Conservation (phyloP, 352 stramenopile genomes). For the Pythium dissotocum region DNA sequence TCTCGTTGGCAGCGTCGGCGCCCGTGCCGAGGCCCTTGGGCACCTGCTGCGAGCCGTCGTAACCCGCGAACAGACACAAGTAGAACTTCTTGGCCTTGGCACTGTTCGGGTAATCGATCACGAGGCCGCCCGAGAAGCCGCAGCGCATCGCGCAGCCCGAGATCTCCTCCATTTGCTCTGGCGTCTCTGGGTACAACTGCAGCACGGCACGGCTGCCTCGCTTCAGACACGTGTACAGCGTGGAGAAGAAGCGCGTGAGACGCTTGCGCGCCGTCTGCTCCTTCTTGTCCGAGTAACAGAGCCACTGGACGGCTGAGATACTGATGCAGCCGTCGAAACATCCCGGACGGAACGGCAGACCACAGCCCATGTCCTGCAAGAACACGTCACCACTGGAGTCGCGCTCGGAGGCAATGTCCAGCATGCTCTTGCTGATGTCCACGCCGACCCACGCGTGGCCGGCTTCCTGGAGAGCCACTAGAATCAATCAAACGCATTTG, state of each 20-base stretch:
- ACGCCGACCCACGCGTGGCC: slow-evolving; percentile 98
- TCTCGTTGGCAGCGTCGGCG: slow-evolving; percentile 43
- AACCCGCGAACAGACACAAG: slow-evolving; percentile 96
- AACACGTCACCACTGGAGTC: slow-evolving; percentile 89
- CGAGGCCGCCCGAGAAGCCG: slow-evolving; percentile 94
- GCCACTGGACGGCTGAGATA: slow-evolving; percentile 99
- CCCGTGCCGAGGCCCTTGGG: slow-evolving; percentile 80
- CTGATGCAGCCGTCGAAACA: slow-evolving; percentile 99
- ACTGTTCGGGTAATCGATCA: slow-evolving; percentile 99
- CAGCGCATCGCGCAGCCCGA: slow-evolving; percentile 87
- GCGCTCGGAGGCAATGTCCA: slow-evolving; percentile 97
- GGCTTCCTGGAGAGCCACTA: slow-evolving; percentile 86
- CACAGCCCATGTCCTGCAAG: slow-evolving; percentile 97
- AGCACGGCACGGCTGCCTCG: slow-evolving; percentile 93
- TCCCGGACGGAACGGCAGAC: slow-evolving; percentile 96
- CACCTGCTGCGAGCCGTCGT: slow-evolving; percentile 74
- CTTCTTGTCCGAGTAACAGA: slow-evolving; percentile 99
- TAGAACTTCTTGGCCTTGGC: slow-evolving; percentile 99
- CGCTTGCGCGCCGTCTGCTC: slow-evolving; percentile 93
- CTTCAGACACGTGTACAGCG: slow-evolving; percentile 88
- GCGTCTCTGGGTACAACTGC: slow-evolving; percentile 99
- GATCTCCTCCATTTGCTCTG: slow-evolving; percentile 96
- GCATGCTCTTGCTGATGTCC: slow-evolving; percentile 98
- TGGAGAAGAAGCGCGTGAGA: slow-evolving; percentile 97
- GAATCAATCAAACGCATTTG: slow-evolving; percentile 23